Conservation (phyloP, 495 filamentous ascomycete genomes). For the Tuber aestivum region DNA sequence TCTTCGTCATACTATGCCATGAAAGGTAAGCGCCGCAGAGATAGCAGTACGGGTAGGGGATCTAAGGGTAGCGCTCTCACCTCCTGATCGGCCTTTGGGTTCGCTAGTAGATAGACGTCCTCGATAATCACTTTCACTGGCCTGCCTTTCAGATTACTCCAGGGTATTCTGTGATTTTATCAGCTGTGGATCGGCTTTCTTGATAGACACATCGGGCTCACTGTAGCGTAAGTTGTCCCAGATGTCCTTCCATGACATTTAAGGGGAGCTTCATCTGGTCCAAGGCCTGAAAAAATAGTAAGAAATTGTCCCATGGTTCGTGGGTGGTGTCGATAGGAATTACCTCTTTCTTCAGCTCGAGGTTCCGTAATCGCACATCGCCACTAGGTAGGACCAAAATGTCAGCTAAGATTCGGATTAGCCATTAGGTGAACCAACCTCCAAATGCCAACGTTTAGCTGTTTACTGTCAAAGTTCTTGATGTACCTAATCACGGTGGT, state of each 20-base stretch:
- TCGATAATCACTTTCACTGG: conserved; percentile 92
- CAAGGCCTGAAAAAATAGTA: conserved; percentile 54
- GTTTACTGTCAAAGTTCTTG: conserved; percentile 94
- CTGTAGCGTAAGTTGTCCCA: conserved; percentile 74
- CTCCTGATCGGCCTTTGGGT: conserved; percentile 85
- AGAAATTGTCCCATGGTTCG: conserved; percentile 1
- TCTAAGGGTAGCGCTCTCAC: conserved; percentile 11
- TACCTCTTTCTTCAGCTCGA: conserved; percentile 77
- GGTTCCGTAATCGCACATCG: conserved; percentile 84
- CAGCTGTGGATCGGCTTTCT: not conserved
- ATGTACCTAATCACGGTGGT: conserved; percentile 49
- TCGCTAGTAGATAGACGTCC: conserved; percentile 90
- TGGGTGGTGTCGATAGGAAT: not conserved
- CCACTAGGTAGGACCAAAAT: conserved; percentile 48
- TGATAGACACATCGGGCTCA: conserved; percentile 1
- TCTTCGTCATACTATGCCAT: conserved; percentile 64
- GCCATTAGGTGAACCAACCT: conserved; percentile 40
- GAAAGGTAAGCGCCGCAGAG: not conserved
- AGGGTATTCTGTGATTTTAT: conserved; percentile 61
- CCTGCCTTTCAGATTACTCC: conserved; percentile 90
- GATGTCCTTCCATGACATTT: conserved; percentile 91
- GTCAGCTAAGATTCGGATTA: conserved; percentile 3
- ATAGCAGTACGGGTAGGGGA: not conserved
- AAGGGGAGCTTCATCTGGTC: conserved; percentile 92
- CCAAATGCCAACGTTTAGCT: conserved; percentile 97